Base-by-base conservation (phyloP, 768 basidiomycete species). In the Leccinum truebloodii region DNA sequence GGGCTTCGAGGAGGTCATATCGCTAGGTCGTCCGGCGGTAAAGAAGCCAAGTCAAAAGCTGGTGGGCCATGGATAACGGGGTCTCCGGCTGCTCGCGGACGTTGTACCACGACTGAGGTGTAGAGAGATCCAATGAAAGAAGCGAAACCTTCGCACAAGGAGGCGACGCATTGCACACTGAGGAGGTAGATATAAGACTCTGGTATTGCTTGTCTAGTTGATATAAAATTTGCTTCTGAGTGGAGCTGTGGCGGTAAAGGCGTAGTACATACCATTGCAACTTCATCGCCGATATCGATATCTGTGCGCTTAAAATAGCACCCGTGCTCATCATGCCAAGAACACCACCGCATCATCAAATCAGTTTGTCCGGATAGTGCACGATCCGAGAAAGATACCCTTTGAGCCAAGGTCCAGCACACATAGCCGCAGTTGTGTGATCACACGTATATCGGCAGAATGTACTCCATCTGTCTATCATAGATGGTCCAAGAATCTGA, bases 191-290 rank as follows among this genome's bases (percentile, higher is more conserved):
- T 83, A 71, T 99, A 98, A 6, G 90, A 82, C 60, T 99, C 96
- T 0, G 96, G 96, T 56, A 98, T 95, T 0, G 86, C 73, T 99
- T 99, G 78, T 99, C 96, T 12, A 98, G 85, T 73, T 98, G 96
- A 71, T 99, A 96, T 65, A 99, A 24, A 10, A n/a, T 55, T 37
- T 22, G 39, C 24, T 34, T 59, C 6, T 35, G 10, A 13, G 52
- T 9, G 30, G 28, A 24, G 41, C 22, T 24, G 37, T 30, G 44
- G 34, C 5, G 14, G 4, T 3, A 1, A 14, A 37, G 18, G 37
- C 18, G 46, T 12, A 22, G 30, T 5, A 77, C 86, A 44, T 61
- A 95, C 95, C 95, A 94, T 73, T 95, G 93, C 28, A 97, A 72
- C 71, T 95, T 96, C 89, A 96, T 92, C 0, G 86, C 81, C 3